These are phyloP conservation scores for Phytopythium chamaehyphon DNA, from an alignment of 352 stramenopile species.

Conservation along the genomic window DNA sequence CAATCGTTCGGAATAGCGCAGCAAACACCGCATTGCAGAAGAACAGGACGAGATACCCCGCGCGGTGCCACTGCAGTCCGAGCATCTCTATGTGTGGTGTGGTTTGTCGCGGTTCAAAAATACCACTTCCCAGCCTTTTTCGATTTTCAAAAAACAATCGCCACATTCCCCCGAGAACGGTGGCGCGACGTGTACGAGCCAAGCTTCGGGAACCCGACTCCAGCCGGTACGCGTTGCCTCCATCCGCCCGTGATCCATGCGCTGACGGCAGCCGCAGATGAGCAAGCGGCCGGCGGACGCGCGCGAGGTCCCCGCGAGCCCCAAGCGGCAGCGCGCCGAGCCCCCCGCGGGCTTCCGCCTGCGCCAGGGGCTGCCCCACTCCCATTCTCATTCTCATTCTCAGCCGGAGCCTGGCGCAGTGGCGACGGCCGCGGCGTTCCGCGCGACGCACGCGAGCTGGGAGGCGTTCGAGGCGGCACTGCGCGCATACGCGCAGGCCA, in stretches of 20 bases:
- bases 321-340: not conserved
- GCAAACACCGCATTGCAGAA: slow-evolving; percentile 73
- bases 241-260: too few species aligned
- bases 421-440: slow-evolving; percentile 43
- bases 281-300: slow-evolving; percentile 1
- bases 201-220: too few species aligned
- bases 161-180: not conserved
- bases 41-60: slow-evolving; percentile 60
- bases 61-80: slow-evolving; percentile 33
- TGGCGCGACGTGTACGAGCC: slow-evolving; percentile 8
- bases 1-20: slow-evolving; percentile 54
- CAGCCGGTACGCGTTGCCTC: not conserved
- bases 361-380: not conserved
- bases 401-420: not conserved
- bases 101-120: too few species aligned
- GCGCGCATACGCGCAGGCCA: slow-evolving; percentile 51
- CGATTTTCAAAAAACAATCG: too few species aligned
- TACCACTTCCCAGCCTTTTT: too few species aligned
- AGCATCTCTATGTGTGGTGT: slow-evolving; percentile 4
- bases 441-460: slow-evolving; percentile 55
- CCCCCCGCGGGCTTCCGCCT: not conserved
- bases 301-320: not conserved
- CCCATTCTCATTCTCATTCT: too few species aligned
- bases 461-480: slow-evolving; percentile 56
- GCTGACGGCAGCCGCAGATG: not conserved